Percentiles rank a stretch among this genome's conserved stretches.
These are phyloP conservation scores for Phytophthora pluvialis DNA, from an alignment of 352 stramenopile species.

Conservation along the genomic window DNA sequence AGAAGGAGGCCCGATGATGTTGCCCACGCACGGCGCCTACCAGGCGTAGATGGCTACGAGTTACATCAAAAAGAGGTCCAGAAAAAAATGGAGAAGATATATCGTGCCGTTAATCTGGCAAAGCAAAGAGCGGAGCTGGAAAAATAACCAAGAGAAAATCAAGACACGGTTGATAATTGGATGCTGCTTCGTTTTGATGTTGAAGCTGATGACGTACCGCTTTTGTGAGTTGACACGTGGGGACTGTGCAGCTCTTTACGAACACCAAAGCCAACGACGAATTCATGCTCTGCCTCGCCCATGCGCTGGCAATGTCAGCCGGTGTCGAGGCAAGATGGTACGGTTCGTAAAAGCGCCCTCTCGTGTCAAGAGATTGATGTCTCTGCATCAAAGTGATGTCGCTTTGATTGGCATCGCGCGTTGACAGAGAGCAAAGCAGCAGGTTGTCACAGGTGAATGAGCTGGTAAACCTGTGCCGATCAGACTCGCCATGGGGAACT, in stretches of 20 bases:
- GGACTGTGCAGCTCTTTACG: conserved; percentile 13
- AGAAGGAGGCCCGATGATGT: conserved; percentile 88
- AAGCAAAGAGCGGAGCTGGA: conserved; percentile 18
- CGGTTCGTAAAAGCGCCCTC: conserved; percentile 15
- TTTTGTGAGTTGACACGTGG: conserved; percentile 13
- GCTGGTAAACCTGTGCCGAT: conserved; percentile 7
- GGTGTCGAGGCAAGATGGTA: conserved; percentile 2
- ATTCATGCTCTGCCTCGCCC: no score
- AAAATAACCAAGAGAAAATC: conserved; percentile 34
- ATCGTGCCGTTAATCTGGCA: conserved; percentile 26
- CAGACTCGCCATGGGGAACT: neutral
- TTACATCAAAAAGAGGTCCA: conserved; percentile 19
- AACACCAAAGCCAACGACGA: conserved; percentile 18
- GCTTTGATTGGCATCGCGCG: conserved; percentile 1
- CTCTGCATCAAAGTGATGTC: neutral
- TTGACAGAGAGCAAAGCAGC: conserved; percentile 9
- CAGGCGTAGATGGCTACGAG: conserved; percentile 56
- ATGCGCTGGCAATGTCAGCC: neutral
- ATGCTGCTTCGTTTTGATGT: conserved; percentile 9
- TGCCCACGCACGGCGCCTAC: conserved; percentile 88
- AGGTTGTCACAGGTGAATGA: conserved; percentile 1
- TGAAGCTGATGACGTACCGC: conserved; percentile 11
- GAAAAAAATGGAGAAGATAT: conserved; percentile 22
- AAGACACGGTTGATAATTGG: conserved; percentile 24
- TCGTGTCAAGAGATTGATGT: conserved; percentile 11